Percentiles rank a stretch among this genome's conserved stretches.
These are phyloP conservation scores for Tulasnella sp. DNA, from an alignment of 768 basidiomycete genomes.

Conservation along the genomic window DNA sequence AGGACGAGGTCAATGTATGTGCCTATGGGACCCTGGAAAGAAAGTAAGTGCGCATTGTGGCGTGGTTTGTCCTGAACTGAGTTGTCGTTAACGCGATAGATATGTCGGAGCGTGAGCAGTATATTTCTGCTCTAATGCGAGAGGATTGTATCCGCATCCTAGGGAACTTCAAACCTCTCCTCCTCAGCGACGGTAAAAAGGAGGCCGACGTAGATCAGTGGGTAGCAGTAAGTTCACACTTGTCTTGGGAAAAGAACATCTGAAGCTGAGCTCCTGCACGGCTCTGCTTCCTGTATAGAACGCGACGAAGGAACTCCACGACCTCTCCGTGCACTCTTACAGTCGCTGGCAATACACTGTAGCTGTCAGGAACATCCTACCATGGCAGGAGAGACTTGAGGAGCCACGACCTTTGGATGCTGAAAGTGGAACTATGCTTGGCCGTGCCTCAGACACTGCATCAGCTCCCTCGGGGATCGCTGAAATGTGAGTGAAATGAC, in stretches of 20 bases:
- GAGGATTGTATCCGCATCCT: neutral
- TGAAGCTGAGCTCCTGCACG: neutral
- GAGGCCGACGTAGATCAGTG: constrained; percentile 8
- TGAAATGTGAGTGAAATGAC: neutral
- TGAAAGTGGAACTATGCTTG: neutral
- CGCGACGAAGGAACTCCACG: constrained; percentile 3
- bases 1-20: neutral
- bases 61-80: neutral
- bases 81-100: neutral
- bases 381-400: constrained; percentile 21
- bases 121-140: constrained; percentile 7
- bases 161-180: neutral
- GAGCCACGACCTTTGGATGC: neutral
- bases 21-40: constrained; percentile 9
- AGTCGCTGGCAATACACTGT: constrained; percentile 14
- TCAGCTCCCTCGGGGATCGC: constrained; percentile 8
- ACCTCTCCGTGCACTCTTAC: constrained; percentile 14
- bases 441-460: neutral
- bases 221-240: neutral
- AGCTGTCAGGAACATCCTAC: neutral
- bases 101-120: neutral
- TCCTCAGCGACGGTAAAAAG: neutral
- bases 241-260: too few species aligned
- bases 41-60: neutral
- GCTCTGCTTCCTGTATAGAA: neutral